phyloP scores from a whole-genome alignment of 306 rosid species.

The Mimosa pudica region DNA sequence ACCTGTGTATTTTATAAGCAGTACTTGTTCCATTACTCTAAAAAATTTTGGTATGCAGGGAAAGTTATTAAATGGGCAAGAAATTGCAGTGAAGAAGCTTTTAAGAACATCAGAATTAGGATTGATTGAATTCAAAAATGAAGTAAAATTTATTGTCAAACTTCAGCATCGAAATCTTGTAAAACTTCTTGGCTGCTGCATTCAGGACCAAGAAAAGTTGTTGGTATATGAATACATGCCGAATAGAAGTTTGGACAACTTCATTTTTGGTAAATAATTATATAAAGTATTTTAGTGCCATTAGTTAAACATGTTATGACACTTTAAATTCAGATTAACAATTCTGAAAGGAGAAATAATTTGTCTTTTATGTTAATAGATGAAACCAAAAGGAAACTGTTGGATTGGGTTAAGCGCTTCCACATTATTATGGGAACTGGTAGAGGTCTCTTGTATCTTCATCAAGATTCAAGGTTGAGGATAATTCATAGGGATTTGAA shows the following conservation, averaged over 20 bases:
- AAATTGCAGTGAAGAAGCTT: slow-evolving; percentile 40
- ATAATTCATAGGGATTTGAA: slow-evolving; percentile 12
- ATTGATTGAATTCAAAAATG: slow-evolving; percentile 30
- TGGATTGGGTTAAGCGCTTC: background rate
- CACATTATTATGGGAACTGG: background rate
- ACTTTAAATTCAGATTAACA: background rate
- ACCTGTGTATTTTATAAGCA: background rate
- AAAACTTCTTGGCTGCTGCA: slow-evolving; percentile 41
- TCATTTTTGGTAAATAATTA: slow-evolving; percentile 26
- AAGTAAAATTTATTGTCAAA: slow-evolving; percentile 32
- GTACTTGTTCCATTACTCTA: background rate
- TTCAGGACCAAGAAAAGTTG: slow-evolving; percentile 26
- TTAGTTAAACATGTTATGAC: background rate
- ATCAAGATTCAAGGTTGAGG: background rate
- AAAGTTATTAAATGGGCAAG: slow-evolving; percentile 19
- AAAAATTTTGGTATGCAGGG: slow-evolving; percentile 23
- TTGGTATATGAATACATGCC: slow-evolving; percentile 15
- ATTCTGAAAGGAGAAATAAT: background rate
- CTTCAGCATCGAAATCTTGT: slow-evolving; percentile 42
- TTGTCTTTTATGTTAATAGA: background rate
- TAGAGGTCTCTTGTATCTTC: slow-evolving; percentile 3
- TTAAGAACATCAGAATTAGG: slow-evolving; percentile 28
- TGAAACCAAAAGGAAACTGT: background rate
- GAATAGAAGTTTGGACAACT: slow-evolving; percentile 24
- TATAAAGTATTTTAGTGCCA: background rate